phyloP scores from a whole-genome alignment of 441 rosid species.

The Mallotus japonicus region DNA sequence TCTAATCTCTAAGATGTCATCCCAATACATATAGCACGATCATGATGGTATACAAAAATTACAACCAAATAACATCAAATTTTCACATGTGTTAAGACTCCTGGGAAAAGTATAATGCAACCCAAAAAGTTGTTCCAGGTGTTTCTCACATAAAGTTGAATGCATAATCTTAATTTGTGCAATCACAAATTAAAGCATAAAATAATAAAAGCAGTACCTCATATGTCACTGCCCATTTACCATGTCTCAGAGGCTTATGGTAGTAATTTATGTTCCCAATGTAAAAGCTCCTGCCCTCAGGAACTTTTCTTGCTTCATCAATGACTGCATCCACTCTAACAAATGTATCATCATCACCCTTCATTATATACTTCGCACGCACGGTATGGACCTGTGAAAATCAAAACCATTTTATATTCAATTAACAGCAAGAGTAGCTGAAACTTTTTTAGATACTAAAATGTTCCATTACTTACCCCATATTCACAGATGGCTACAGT shows the following conservation, averaged over 20 bases:
- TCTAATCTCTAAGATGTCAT: neutral
- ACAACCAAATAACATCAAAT: neutral
- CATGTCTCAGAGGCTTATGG: constrained; percentile 76
- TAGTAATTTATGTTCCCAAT: constrained; percentile 81
- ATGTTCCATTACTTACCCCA: constrained; percentile 52
- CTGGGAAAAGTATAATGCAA: neutral
- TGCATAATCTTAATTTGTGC: neutral
- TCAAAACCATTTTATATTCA: constrained; percentile 11
- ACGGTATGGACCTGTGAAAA: constrained; percentile 49
- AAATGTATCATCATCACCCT: constrained; percentile 89
- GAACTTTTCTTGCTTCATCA: constrained; percentile 57
- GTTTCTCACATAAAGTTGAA: constrained; percentile 1
- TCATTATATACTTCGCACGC: constrained; percentile 74
- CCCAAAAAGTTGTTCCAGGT: neutral
- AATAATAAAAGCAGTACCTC: constrained; percentile 48
- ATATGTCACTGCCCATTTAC: constrained; percentile 91
- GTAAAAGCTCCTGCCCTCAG: constrained; percentile 61
- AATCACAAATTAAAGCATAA: neutral
- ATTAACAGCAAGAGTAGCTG: constrained; percentile 3
- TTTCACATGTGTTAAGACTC: neutral
- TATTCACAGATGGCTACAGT: constrained; percentile 92
- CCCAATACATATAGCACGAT: neutral
- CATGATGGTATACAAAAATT: neutral
- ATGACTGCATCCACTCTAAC: constrained; percentile 66
- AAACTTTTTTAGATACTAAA: constrained; percentile 7